These are phyloP conservation scores for Penicillium coprophilum DNA, from an alignment of 495 filamentous ascomycete genomes.

Conservation along the genomic window DNA sequence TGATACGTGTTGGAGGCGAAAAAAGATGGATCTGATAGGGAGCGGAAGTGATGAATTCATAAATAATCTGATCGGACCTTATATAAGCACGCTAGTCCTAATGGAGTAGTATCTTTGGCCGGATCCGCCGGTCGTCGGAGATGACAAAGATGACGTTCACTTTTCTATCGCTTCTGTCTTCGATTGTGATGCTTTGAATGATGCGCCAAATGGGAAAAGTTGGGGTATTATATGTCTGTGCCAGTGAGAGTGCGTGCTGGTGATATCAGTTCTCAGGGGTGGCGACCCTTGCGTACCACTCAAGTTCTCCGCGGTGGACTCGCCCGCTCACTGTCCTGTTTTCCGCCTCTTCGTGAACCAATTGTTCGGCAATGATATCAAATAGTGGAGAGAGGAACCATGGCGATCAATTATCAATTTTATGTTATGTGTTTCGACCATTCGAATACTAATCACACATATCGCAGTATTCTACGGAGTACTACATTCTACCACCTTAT, in stretches of 20 bases:
- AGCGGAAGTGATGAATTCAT: constrained; percentile 33
- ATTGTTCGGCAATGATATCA: constrained; percentile 27
- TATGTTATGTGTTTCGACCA: background rate
- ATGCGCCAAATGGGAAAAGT: background rate
- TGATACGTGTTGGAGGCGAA: constrained; percentile 1
- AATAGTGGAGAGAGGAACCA: constrained; percentile 21
- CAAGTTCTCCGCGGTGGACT: constrained; percentile 26
- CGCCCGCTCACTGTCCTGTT: constrained; percentile 16
- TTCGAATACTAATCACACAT: background rate
- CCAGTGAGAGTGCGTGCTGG: background rate
- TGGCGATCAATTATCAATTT: background rate
- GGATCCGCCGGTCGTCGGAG: constrained; percentile 32
- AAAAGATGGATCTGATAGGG: constrained; percentile 31
- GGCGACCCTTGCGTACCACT: constrained; percentile 16
- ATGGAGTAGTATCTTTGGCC: constrained; percentile 16
- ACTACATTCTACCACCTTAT: background rate
- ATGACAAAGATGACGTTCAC: constrained; percentile 21
- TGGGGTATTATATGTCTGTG: constrained; percentile 1
- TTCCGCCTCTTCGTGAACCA: constrained; percentile 23
- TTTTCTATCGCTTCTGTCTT: background rate
- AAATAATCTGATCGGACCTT: constrained; percentile 34
- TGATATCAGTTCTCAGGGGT: constrained; percentile 22
- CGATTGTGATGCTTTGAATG: background rate
- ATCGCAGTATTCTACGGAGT: background rate
- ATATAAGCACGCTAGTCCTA: constrained; percentile 26